These are phyloP conservation scores for Umbelopsis sp. DNA, from an alignment of 371 early-diverging fungal genomes.

Conservation along the genomic window DNA sequence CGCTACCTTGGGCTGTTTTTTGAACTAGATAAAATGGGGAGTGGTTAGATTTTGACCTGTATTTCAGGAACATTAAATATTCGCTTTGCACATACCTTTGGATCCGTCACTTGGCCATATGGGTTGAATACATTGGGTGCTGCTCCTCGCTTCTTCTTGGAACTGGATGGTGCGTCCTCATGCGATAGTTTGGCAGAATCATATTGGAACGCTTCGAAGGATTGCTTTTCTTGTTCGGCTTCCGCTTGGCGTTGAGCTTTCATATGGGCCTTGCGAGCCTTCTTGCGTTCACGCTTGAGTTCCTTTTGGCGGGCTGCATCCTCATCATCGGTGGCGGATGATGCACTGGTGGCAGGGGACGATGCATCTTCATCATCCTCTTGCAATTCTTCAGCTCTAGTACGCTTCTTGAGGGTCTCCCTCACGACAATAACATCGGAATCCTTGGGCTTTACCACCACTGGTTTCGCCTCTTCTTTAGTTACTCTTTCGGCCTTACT, in stretches of 20 bases:
- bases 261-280: conserved; percentile 4
- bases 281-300: background rate
- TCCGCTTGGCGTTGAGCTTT: background rate
- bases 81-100: background rate
- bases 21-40: background rate
- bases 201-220: background rate
- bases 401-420: conserved; percentile 32
- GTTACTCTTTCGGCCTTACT: conserved; percentile 37
- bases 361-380: conserved; percentile 26
- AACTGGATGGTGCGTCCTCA: background rate
- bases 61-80: background rate
- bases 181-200: conserved; percentile 9
- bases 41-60: background rate
- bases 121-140: background rate
- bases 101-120: background rate
- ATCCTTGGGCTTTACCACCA: conserved; percentile 21
- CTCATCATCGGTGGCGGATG: conserved; percentile 7
- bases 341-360: background rate
- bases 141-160: background rate
- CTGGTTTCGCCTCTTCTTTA: conserved; percentile 18
- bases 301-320: conserved; percentile 10
- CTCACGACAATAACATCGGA: conserved; percentile 40
- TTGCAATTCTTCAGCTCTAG: conserved; percentile 23
- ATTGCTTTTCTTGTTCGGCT: background rate
- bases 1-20: conserved; percentile 17